Conservation (phyloP, 768 basidiomycete species). For the Hemileccinum impolitum region DNA sequence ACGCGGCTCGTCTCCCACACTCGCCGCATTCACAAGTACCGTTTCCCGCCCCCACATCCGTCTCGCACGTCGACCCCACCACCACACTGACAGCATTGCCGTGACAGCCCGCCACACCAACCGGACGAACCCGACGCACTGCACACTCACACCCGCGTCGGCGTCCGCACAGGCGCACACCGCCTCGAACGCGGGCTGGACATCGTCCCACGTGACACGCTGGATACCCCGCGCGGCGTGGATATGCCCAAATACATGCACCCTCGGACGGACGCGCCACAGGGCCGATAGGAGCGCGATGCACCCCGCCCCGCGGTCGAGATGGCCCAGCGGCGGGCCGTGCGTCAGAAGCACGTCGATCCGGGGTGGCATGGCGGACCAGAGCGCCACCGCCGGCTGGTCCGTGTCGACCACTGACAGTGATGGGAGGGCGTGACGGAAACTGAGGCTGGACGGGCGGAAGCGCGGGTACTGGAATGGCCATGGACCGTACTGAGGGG, state of each 20-base stretch:
- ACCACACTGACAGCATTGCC: slow-evolving; percentile 1
- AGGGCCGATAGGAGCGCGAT: slow-evolving; percentile 29
- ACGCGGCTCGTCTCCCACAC: slow-evolving; percentile 10
- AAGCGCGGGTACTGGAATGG: slow-evolving; percentile 12
- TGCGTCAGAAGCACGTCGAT: slow-evolving; percentile 44
- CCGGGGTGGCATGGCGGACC: slow-evolving; percentile 28
- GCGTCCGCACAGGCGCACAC: slow-evolving; percentile 14
- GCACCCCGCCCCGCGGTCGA: slow-evolving; percentile 33
- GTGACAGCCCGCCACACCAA: slow-evolving; percentile 12
- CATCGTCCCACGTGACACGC: slow-evolving; percentile 29
- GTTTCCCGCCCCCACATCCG: slow-evolving; percentile 17
- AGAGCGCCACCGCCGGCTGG: slow-evolving; percentile 13
- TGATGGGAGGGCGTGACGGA: not conserved
- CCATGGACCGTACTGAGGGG: slow-evolving; percentile 33
- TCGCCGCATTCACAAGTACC: slow-evolving; percentile 34
- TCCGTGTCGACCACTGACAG: not conserved
- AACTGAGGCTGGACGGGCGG: not conserved
- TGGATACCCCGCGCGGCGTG: slow-evolving; percentile 37
- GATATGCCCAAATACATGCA: slow-evolving; percentile 44
- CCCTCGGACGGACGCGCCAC: slow-evolving; percentile 33
- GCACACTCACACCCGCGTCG: slow-evolving; percentile 7
- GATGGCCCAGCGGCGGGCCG: slow-evolving; percentile 37
- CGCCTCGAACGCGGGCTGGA: slow-evolving; percentile 30
- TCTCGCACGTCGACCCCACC: slow-evolving; percentile 9
- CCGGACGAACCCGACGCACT: slow-evolving; percentile 13